Percentiles rank a stretch among this genome's conserved stretches.
phyloP scores from a whole-genome alignment of 2,329 filamentous ascomycete genomes.

The Fusarium tuaranense region DNA sequence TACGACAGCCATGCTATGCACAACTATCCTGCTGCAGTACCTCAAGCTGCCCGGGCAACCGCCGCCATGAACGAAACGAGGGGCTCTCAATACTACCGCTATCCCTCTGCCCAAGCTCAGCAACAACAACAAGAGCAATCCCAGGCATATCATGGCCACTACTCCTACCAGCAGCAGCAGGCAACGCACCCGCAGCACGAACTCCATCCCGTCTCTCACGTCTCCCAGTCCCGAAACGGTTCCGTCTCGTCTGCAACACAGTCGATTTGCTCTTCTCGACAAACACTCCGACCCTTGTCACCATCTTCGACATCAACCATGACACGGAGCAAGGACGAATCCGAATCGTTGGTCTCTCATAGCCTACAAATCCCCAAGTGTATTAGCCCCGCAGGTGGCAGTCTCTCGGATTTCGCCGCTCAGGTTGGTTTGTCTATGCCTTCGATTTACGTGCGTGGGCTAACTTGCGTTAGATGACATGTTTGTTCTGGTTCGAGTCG shows the following conservation, averaged over 20 bases:
- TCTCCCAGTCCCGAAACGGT: conserved; percentile 30
- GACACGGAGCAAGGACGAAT: conserved; percentile 50
- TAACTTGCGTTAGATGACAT: conserved; percentile 78
- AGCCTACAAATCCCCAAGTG: conserved; percentile 79
- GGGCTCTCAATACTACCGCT: conserved; percentile 48
- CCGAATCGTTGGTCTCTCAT: conserved; percentile 63
- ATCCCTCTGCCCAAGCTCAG: conserved; percentile 41
- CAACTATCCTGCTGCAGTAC: conserved; percentile 51
- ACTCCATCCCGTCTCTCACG: conserved; percentile 22
- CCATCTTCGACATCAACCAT: conserved; percentile 48
- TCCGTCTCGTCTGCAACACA: conserved; percentile 34
- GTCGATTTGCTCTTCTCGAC: conserved; percentile 35
- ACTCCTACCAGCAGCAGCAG: conserved; percentile 30
- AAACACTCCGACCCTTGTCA: conserved; percentile 53
- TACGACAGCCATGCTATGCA: conserved; percentile 61
- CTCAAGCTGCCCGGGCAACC: conserved; percentile 50
- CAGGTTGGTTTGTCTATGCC: conserved; percentile 66
- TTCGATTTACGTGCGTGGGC: neutral
- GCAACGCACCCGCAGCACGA: conserved; percentile 20
- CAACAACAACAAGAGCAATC: conserved; percentile 25
- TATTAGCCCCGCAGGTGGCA: conserved; percentile 81
- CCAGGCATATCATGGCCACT: conserved; percentile 19
- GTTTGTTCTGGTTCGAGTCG: conserved; percentile 97
- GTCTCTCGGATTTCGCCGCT: conserved; percentile 84
- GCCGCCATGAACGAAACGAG: conserved; percentile 50